Base-by-base conservation (phyloP, 139 green algal species). In the Bryopsis sp. region DNA sequence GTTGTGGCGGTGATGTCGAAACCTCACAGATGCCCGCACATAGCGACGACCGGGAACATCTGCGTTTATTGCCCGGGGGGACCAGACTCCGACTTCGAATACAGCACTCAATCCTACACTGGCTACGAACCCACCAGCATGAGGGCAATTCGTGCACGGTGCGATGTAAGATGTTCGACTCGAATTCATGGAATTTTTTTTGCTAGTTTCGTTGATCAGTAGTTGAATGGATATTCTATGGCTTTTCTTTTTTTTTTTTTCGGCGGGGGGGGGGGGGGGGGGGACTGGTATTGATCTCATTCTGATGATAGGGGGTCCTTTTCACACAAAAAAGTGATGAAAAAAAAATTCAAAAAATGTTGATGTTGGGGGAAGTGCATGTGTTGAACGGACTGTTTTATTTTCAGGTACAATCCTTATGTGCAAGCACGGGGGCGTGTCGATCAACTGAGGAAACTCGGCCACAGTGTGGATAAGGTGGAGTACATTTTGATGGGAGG, bases 401-500 rank as follows among this genome's bases (percentile, higher is more conserved):
- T 61, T 33, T 70, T 29, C 31, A 74, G 89, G 35, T 96, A 92
- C 72, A 89, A 96, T 79, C 90, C 91, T 1, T 96, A 96, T 70
- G 86, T 96, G 33, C 85, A 95, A 78, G 88, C 91, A 8, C 78
- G 92, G 22, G 77, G 79, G 0, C 80, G 93, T 0, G 89, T 98
- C 36, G 93, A 98, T 74, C 93, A 98, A 80, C 85, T 98, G 74
- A 76, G 88, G 31, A 88, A 88, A 71, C 80, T 98, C 47, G 93
- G 93, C 0, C 93, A 98, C 78, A 84, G 71, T 2, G 93, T 97
- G 32, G 93, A 98, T 82, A 98, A 98, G 84, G 92, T 97, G 28
- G 93, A 98, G 83, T 98, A 92, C 81, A 97, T 98, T 71, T 79
- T 98, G 1, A 98, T 98, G 93, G 92, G 93, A n/a, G 93, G 93